These are phyloP conservation scores for Cladosporium sp. DNA, from an alignment of 2,329 filamentous ascomycete genomes.

Conservation along the genomic window DNA sequence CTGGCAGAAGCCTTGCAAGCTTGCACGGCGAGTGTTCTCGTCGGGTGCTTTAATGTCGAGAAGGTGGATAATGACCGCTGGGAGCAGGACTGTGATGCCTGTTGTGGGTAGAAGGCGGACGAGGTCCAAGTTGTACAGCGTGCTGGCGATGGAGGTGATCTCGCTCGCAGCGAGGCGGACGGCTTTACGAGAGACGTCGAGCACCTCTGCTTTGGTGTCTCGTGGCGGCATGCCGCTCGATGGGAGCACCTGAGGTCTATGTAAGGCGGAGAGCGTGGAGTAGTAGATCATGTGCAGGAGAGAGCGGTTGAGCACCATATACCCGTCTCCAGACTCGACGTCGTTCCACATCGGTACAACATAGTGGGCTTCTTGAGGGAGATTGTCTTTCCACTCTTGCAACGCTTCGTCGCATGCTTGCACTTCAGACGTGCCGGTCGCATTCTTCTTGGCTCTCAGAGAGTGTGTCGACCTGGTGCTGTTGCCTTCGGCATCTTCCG, in stretches of 20 bases:
- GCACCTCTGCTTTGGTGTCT: conserved; percentile 59
- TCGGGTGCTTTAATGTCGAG: conserved; percentile 85
- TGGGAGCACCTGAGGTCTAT: conserved; percentile 85
- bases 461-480: conserved; percentile 73
- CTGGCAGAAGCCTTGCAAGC: conserved; percentile 76
- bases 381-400: conserved; percentile 67
- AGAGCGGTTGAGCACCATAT: conserved; percentile 68
- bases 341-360: conserved; percentile 52
- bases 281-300: conserved; percentile 91
- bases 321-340: conserved; percentile 54
- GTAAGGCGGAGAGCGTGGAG: conserved; percentile 84
- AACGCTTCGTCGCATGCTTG: conserved; percentile 75
- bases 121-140: conserved; percentile 67
- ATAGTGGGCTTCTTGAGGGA: conserved; percentile 70
- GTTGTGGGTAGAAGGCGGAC: conserved; percentile 82
- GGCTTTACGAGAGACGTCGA: conserved; percentile 76
- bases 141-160: conserved; percentile 78
- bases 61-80: conserved; percentile 89
- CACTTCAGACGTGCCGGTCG: conserved; percentile 77
- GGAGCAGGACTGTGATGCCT: conserved; percentile 83
- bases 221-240: conserved; percentile 47
- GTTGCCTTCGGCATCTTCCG: conserved; percentile 61
- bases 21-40: conserved; percentile 65
- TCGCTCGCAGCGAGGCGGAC: conserved; percentile 79
- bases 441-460: conserved; percentile 82